A percentile compares a stretch with the other conserved stretches of the same genome.
Evolutionary conservation across 495 filamentous ascomycete species (phyloP).

Genomic region (Usnea hakonensis): DNA sequence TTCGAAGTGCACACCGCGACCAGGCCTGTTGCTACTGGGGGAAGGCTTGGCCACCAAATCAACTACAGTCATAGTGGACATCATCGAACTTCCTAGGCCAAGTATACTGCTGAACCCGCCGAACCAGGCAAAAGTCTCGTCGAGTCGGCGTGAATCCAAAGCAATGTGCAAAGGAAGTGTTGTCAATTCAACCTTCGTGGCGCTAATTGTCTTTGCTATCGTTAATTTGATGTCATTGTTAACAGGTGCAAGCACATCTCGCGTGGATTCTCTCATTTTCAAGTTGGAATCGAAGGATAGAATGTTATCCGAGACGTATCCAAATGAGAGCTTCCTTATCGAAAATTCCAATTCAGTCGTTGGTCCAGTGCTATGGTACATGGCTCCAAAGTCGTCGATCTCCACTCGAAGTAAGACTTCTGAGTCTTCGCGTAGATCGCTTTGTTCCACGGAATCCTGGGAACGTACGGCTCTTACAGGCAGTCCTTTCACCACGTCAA

Average conservation of each 20-base stretch:
- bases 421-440: conserved; percentile 25
- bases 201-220: conserved; percentile 42
- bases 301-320: conserved; percentile 64
- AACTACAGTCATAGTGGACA: conserved; percentile 56
- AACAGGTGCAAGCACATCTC: conserved; percentile 48
- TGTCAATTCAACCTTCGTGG: conserved; percentile 58
- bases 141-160: conserved; percentile 71
- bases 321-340: conserved; percentile 63
- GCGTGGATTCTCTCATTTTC: conserved; percentile 64
- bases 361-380: conserved; percentile 27
- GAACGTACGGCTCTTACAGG: background rate
- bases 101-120: conserved; percentile 89
- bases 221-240: conserved; percentile 61
- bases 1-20: conserved; percentile 71
- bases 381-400: conserved; percentile 39
- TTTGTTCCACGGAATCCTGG: background rate
- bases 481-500: conserved; percentile 51
- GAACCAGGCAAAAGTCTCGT: conserved; percentile 81
- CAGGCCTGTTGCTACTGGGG: conserved; percentile 27
- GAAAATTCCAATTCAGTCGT: conserved; percentile 36
- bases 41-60: conserved; percentile 26
- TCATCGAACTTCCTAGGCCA: conserved; percentile 76
- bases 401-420: conserved; percentile 45
- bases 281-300: conserved; percentile 62
- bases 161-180: conserved; percentile 72